A percentile compares a stretch with the other conserved stretches of the same genome.
Conservation (phyloP, 1,284 basidiomycete genomes). For the Fomitiporia mediterranea region DNA sequence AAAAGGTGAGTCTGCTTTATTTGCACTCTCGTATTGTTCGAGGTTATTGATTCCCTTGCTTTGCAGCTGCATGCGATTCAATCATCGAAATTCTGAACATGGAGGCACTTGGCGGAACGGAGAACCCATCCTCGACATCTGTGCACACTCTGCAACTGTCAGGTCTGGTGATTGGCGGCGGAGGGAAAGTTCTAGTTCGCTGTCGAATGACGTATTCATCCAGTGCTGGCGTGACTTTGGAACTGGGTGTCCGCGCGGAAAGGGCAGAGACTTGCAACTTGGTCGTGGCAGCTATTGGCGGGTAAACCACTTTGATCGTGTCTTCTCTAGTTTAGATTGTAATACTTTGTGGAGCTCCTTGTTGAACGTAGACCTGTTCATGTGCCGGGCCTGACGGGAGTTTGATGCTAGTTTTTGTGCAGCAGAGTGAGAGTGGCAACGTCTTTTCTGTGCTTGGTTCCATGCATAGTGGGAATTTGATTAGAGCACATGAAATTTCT, state of each 20-base stretch:
- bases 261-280: constrained; percentile 82
- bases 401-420: not conserved
- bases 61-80: constrained; percentile 82
- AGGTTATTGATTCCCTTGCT: constrained; percentile 20
- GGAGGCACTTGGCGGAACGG: constrained; percentile 91
- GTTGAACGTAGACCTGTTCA: not conserved
- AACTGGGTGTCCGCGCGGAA: constrained; percentile 91
- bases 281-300: constrained; percentile 87
- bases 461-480: too few species aligned
- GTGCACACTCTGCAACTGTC: constrained; percentile 95
- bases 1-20: constrained; percentile 59
- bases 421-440: not conserved
- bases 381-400: not conserved
- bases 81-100: constrained; percentile 94
- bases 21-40: constrained; percentile 19
- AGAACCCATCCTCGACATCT: constrained; percentile 73
- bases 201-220: constrained; percentile 94
- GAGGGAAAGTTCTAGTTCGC: constrained; percentile 89
- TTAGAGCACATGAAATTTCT: too few species aligned
- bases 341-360: too few species aligned
- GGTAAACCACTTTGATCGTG: constrained; percentile 33
- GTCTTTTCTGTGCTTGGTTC: too few species aligned
- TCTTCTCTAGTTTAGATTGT: not conserved
- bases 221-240: constrained; percentile 92
- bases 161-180: constrained; percentile 84